phyloP scores from a whole-genome alignment of 1,139 yeast genomes.

The Zygoascus meyerae region DNA sequence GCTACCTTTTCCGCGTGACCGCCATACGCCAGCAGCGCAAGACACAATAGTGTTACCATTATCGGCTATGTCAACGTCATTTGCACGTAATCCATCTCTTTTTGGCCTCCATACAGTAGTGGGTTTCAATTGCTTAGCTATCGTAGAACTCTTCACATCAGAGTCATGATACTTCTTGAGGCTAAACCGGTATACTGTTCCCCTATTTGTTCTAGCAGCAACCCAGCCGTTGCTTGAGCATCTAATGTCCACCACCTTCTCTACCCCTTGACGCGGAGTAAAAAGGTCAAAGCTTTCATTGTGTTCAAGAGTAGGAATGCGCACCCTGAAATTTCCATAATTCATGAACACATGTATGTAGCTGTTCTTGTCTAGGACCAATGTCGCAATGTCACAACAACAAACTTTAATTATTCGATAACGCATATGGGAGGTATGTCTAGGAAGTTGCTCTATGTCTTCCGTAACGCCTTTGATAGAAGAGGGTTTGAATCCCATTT shows the following conservation, averaged over 20 bases:
- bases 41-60: conserved; percentile 71
- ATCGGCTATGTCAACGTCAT: conserved; percentile 60
- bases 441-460: conserved; percentile 40
- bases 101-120: conserved; percentile 34
- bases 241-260: conserved; percentile 21
- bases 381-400: conserved; percentile 68
- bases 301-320: conserved; percentile 20
- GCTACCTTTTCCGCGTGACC: conserved; percentile 26
- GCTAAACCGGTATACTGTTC: conserved; percentile 31
- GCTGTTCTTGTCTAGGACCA: conserved; percentile 53
- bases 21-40: conserved; percentile 57
- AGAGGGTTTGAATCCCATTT: conserved; percentile 50
- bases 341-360: conserved; percentile 61
- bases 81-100: conserved; percentile 28
- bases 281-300: conserved; percentile 19
- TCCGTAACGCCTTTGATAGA: not conserved
- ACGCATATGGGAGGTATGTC: conserved; percentile 38
- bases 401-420: conserved; percentile 49
- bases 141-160: conserved; percentile 7
- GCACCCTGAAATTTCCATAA: conserved; percentile 50
- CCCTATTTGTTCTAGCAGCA: conserved; percentile 29
- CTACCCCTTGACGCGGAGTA: conserved; percentile 6
- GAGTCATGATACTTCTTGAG: conserved; percentile 13
- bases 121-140: conserved; percentile 18
- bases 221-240: conserved; percentile 25